These are phyloP conservation scores for Fusarium albosuccineum DNA, from an alignment of 2,329 filamentous ascomycete genomes.

Conservation along the genomic window DNA sequence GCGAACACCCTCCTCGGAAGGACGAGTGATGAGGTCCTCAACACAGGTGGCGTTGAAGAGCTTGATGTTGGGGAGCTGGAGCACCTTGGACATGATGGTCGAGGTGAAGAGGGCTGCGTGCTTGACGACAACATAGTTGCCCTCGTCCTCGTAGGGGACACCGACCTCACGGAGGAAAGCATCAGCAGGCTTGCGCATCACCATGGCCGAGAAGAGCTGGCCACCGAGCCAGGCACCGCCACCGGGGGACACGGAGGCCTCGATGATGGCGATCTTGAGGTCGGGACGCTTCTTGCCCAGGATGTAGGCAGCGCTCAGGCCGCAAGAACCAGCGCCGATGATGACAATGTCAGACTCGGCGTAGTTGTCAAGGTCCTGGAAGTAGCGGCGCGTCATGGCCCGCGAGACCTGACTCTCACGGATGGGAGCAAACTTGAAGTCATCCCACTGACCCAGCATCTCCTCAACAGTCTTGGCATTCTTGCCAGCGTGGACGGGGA, in stretches of 20 bases:
- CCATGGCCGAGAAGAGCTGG: constrained; percentile 95
- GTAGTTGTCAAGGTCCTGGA: constrained; percentile 87
- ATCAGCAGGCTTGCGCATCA: constrained; percentile 93
- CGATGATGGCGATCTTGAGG: constrained; percentile 91
- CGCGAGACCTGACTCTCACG: constrained; percentile 93
- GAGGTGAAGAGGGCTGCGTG: constrained; percentile 93
- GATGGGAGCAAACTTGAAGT: constrained; percentile 86
- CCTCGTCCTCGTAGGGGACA: constrained; percentile 89
- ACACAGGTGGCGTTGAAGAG: constrained; percentile 95
- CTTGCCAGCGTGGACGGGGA: constrained; percentile 38
- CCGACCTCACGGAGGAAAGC: constrained; percentile 85
- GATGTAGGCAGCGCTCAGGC: constrained; percentile 86
- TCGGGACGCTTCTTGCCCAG: constrained; percentile 87
- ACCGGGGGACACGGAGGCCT: constrained; percentile 87
- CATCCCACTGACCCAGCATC: constrained; percentile 82
- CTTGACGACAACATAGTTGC: constrained; percentile 91
- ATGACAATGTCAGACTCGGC: constrained; percentile 96
- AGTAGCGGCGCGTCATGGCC: constrained; percentile 95
- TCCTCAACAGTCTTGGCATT: constrained; percentile 47
- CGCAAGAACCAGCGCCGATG: constrained; percentile 89
- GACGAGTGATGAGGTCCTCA: constrained; percentile 91
- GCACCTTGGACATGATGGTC: constrained; percentile 85
- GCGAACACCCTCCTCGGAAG: constrained; percentile 68
- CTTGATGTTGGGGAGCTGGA: constrained; percentile 91
- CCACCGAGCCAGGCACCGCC: constrained; percentile 94